Percentiles rank a stretch among this genome's conserved stretches.
Evolutionary conservation across 1,139 yeast genomes (phyloP).

Genomic region (Yamadazyma diddensiae): DNA sequence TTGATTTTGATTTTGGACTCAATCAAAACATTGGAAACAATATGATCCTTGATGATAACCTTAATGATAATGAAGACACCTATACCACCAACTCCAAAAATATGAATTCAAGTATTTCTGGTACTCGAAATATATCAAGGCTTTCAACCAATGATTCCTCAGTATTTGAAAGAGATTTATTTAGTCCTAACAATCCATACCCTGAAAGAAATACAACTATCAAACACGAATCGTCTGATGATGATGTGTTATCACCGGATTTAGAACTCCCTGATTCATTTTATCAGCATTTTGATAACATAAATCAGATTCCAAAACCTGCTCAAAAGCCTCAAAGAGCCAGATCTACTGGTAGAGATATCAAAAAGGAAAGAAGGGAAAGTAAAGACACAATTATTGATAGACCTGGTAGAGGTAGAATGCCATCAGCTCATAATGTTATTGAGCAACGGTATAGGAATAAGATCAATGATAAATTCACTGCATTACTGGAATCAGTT

Average conservation of each 20-base stretch:
- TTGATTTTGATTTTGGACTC: slow-evolving; percentile 33
- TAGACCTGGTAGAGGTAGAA: slow-evolving; percentile 12
- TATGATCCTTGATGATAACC: background rate
- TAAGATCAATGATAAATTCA: slow-evolving; percentile 44
- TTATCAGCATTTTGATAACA: slow-evolving; percentile 3
- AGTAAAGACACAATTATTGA: background rate
- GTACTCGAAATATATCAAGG: background rate
- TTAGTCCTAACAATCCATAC: background rate
- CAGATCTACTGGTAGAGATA: background rate
- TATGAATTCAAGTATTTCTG: background rate
- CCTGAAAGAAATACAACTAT: slow-evolving; percentile 1
- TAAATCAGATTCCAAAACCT: background rate
- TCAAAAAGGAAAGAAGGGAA: background rate
- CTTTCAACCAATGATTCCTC: background rate
- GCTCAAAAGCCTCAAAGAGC: background rate
- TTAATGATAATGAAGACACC: background rate
- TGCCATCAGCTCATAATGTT: slow-evolving; percentile 41
- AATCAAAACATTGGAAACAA: slow-evolving; percentile 2
- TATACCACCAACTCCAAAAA: background rate
- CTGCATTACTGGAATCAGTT: slow-evolving; percentile 38
- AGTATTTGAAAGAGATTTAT: background rate
- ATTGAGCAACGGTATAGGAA: slow-evolving; percentile 47
- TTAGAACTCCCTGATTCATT: slow-evolving; percentile 5
- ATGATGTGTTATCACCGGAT: slow-evolving; percentile 9
- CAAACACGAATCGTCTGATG: slow-evolving; percentile 10